A percentile compares a stretch with the other conserved stretches of the same genome.
These are phyloP conservation scores for Thielaviopsis euricoi DNA, from an alignment of 2,329 filamentous ascomycete species.

Conservation along the genomic window DNA sequence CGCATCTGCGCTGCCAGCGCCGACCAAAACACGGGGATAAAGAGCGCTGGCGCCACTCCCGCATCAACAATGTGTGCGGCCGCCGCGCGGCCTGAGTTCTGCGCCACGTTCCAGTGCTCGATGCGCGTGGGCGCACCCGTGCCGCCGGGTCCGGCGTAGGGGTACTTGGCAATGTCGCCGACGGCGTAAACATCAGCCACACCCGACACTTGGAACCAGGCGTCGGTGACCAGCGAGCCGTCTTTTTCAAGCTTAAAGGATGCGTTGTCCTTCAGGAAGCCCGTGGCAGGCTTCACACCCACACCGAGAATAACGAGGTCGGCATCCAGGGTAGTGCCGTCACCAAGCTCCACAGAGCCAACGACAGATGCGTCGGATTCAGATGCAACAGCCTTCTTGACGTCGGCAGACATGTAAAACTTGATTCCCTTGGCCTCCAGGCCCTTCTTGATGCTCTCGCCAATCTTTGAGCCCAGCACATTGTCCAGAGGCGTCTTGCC, in stretches of 20 bases:
- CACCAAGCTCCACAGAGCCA: slow-evolving; percentile 66
- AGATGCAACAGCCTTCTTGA: slow-evolving; percentile 51
- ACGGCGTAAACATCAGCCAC: slow-evolving; percentile 78
- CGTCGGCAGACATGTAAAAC: slow-evolving; percentile 75
- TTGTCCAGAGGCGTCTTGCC: slow-evolving; percentile 71
- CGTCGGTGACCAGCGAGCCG: slow-evolving; percentile 70
- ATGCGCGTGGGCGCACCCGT: slow-evolving; percentile 61
- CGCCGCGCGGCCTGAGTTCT: slow-evolving; percentile 72
- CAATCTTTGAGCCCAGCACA: slow-evolving; percentile 69
- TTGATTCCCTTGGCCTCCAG: slow-evolving; percentile 79
- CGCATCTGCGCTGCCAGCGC: slow-evolving; percentile 76
- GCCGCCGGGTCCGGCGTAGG: slow-evolving; percentile 79
- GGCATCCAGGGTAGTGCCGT: slow-evolving; percentile 68
- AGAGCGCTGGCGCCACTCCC: slow-evolving; percentile 36
- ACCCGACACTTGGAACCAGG: slow-evolving; percentile 59
- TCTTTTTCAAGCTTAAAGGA: slow-evolving; percentile 59
- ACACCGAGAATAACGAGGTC: slow-evolving; percentile 87
- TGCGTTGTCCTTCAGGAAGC: slow-evolving; percentile 59
- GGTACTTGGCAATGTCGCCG: slow-evolving; percentile 88
- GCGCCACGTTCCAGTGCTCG: slow-evolving; percentile 97
- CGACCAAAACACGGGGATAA: slow-evolving; percentile 95
- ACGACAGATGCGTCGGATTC: slow-evolving; percentile 52
- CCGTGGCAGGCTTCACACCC: slow-evolving; percentile 72
- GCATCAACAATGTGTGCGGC: slow-evolving; percentile 59
- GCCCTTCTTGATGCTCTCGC: slow-evolving; percentile 59